Evolutionary conservation across 352 stramenopile genomes (phyloP), one percentile per base, ranked within the genome.

Genomic region (Phytophthora litchii): DNA sequence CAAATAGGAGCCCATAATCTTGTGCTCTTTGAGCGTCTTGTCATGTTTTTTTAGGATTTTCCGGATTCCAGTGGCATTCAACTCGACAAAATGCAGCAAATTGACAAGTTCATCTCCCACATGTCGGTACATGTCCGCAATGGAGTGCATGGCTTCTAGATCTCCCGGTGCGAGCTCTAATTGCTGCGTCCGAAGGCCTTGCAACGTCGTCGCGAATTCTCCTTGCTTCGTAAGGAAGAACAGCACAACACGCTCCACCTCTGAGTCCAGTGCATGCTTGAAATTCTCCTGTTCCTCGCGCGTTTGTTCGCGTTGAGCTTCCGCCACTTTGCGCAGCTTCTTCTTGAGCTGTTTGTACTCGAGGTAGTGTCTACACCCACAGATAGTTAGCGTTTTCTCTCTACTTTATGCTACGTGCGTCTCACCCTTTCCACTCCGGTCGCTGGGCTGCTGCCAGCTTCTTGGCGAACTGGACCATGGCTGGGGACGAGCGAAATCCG

Each of bases 341-440:
- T 92, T 94, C 79, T 96, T 96, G 13, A 96, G 74, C 48, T 94
- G 82, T 62, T 94, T 94, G 83, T 96, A 96, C 75, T 96, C 83
- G 32, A 96, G 69, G 65, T 96, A 96, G 62, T 96, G 88, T 2
- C 85, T 92, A 38, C 25, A 27, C 12, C 47, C 51, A 41, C 19
- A 64, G 7, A 55, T 46, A 16, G 16, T 42, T 36, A 42, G 21
- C 19, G 37, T 13, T 41, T 32, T 43, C n/a, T 45, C n/a, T 47
- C 19, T 48, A 23, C 9, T 27, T 11, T 37, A 17, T n/a, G n/a
- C 4, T 25, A 37, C n/a, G 3, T 8, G 7, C 17, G 16, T 70
- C 74, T 52, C 32, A 89, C 82, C 80, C 83, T 61, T 81, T 72
- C 83, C 83, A 92, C 42, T 92, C 83, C 2, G 78, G 83, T 0